Conservation (phyloP, 2,329 filamentous ascomycete species). For the Talaromyces sp. region DNA sequence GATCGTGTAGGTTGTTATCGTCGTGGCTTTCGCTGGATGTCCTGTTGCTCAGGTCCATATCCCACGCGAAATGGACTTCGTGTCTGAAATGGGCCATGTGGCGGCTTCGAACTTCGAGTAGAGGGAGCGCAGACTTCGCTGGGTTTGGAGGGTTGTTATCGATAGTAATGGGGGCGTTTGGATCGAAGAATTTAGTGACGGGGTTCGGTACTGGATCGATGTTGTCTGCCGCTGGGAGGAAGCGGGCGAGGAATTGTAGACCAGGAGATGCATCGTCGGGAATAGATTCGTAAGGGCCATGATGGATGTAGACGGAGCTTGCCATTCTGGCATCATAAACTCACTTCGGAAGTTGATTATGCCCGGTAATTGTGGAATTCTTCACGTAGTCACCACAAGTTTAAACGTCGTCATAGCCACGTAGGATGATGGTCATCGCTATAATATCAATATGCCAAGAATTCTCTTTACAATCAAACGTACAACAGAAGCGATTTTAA, state of each 20-base stretch:
- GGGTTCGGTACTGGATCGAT: slow-evolving; percentile 7
- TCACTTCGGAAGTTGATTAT: background rate
- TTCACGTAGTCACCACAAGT: no score
- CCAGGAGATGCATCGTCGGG: slow-evolving; percentile 17
- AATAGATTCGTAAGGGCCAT: slow-evolving; percentile 24
- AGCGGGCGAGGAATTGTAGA: slow-evolving; percentile 23
- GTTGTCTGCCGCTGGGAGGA: slow-evolving; percentile 23
- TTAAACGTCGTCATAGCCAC: slow-evolving; percentile 1
- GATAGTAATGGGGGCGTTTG: slow-evolving; percentile 18
- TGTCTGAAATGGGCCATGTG: slow-evolving; percentile 20
- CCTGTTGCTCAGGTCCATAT: slow-evolving; percentile 15
- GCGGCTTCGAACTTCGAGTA: slow-evolving; percentile 20
- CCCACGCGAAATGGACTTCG: slow-evolving; percentile 24
- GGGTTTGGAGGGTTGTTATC: slow-evolving; percentile 19
- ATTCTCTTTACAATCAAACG: no score
- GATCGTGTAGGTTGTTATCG: background rate
- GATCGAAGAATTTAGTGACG: slow-evolving; percentile 18
- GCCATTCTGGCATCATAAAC: slow-evolving; percentile 4
- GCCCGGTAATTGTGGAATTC: no score
- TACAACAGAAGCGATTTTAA: no score
- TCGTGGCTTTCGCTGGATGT: background rate
- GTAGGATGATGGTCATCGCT: background rate
- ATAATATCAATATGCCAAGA: no score
- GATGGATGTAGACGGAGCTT: slow-evolving; percentile 15
- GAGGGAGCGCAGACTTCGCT: slow-evolving; percentile 10